Evolutionary conservation across 2,329 filamentous ascomycete species (phyloP), one percentile per base, ranked within the genome.

Genomic region (Colletotrichum tamarilloi): DNA sequence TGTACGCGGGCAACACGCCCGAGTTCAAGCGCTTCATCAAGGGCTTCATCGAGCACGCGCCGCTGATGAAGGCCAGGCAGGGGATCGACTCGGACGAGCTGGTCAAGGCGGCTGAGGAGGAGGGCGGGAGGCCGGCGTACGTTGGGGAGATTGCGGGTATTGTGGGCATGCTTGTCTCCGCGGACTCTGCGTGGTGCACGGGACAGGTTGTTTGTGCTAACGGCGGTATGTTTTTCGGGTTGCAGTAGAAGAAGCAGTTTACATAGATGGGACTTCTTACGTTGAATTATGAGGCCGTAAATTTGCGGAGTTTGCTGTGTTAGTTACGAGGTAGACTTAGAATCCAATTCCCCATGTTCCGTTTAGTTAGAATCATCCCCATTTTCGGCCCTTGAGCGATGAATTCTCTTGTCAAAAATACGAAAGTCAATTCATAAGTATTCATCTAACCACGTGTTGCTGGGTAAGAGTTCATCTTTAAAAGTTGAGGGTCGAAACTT

Each of bases 191-290:
- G 8, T 96, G 93, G 93, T 92, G 91, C 78, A 97, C 94, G 0
- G 94, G 94, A 1, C 93, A 92, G 81, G 92, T 95, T 28, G 89
- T 97, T 4, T 94, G 92, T 83, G 93, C 93, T 8, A 96, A 96
- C 79, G 94, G 94, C 1, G 94, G 94, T 7, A 92, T 95, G 90
- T 66, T 85, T 65, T 72, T 79, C 19, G 75, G 75, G 22, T 81
- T 83, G 81, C 81, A 80, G 64, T 76, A 74, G 55, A 49, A 26
- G 2, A 14, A 57, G 28, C 22, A 3, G 22, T 30, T 26, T 26
- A 16, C 11, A 22, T 22, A n/a, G 42, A 49, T 9, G 8, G 8
- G 42, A 49, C 42, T 22, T 22, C 4, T 19, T 22, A n/a, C 8
- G 19, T 49, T 49, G 19, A n/a, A 35, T 28, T 14, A 32, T 32